Evolutionary conservation across 2,329 filamentous ascomycete genomes (phyloP), one percentile per base, ranked within the genome.

Genomic region (Alternaria solani): DNA sequence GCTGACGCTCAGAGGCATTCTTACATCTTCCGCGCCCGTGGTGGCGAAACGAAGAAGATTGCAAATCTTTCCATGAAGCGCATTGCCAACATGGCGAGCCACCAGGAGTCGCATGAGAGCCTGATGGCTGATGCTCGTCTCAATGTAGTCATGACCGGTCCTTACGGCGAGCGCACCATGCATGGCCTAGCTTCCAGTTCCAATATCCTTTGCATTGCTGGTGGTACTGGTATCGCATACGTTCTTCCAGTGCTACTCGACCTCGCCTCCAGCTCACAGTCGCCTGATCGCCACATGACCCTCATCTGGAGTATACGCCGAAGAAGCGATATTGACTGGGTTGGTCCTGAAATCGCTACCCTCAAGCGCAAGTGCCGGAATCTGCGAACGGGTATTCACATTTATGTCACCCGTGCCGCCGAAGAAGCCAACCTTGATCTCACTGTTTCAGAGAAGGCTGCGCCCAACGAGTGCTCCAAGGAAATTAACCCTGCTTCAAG

Each of bases 151-250:
- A 62, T 78, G 23, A 74, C 70, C 3, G 76, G 76, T 0, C 75
- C 76, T 1, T 78, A 79, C 48, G 77, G 77, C 43, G 71, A 73
- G 23, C 58, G 65, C 16, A 73, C 71, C 8, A 69, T 73, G 38
- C 64, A 60, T 41, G 62, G 68, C 14, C 66, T 75, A 9, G 34
- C 64, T 11, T 34, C 59, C 5, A 65, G 67, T 28, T 65, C 71
- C 3, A 79, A 79, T 55, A 55, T 78, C 48, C 67, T 79, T 28
- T 74, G 72, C 55, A 72, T 79, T 12, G 75, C 77, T 12, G 77
- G 77, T 25, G 77, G 77, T 9, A 78, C 77, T 2, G 77, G 76
- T 36, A 77, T 79, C 51, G 72, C 76, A 2, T 79, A 77, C 62
- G 71, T 74, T n/a, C 71, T 79, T 11, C 77, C 77, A 12, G 69